Conservation (phyloP, 164 flowering plant species). For the Aristolochia fimbriata region DNA sequence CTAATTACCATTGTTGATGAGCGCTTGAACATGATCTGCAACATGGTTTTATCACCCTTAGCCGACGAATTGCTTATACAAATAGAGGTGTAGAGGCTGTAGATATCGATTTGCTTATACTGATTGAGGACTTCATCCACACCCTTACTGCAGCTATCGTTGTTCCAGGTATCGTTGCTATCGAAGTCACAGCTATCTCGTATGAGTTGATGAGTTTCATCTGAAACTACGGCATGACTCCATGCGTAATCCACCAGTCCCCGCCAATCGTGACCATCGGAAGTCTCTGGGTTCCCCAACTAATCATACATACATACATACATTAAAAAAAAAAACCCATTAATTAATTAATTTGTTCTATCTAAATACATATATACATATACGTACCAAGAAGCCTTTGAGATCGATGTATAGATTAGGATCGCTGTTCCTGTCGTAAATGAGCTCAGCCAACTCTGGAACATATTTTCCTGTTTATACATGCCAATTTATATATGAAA, state of each 20-base stretch:
- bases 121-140: constrained; percentile 58
- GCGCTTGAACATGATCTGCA: constrained; percentile 23
- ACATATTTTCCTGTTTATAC: constrained; percentile 69
- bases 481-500: neutral
- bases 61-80: constrained; percentile 31
- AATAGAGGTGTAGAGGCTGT: constrained; percentile 71
- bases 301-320: constrained; percentile 9
- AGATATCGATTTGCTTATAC: constrained; percentile 74
- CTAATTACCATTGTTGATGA: constrained; percentile 48
- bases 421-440: constrained; percentile 65
- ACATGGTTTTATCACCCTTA: constrained; percentile 14
- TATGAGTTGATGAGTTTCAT: constrained; percentile 63
- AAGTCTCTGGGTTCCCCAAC: constrained; percentile 91
- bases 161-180: constrained; percentile 54
- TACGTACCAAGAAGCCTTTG: constrained; percentile 65
- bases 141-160: constrained; percentile 34
- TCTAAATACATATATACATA: too few relatives aligned
- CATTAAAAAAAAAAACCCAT: neutral
- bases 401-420: constrained; percentile 52
- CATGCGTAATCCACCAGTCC: constrained; percentile 91
- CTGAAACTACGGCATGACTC: constrained; percentile 94
- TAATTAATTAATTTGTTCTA: neutral
- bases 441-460: constrained; percentile 79
- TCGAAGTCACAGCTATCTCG: constrained; percentile 49
- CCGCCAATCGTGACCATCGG: constrained; percentile 60